A percentile compares a stretch with the other conserved stretches of the same genome.
phyloP scores from a whole-genome alignment of 345 rosid species.

The Bruguiera sexangula region DNA sequence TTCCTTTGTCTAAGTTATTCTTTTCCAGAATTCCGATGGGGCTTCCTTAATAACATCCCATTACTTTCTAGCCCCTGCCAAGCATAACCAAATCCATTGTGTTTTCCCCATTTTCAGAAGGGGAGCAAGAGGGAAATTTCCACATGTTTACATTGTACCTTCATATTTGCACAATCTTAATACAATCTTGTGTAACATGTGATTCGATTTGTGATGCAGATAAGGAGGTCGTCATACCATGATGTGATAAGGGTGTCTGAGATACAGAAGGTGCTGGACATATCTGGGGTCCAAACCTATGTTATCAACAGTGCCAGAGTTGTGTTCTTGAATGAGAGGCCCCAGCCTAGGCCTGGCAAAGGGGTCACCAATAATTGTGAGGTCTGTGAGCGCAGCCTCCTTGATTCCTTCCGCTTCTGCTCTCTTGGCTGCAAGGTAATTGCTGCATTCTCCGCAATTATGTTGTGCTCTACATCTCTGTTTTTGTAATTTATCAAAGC shows the following conservation, averaged over 20 bases:
- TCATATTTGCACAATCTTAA: not conserved
- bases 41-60: not conserved
- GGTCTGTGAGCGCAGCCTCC: slow-evolving; percentile 62
- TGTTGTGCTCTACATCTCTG: not conserved
- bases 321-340: slow-evolving; percentile 62
- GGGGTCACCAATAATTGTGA: slow-evolving; percentile 62
- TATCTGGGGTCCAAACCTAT: slow-evolving; percentile 59
- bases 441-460: not conserved
- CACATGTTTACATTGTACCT: not conserved
- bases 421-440: slow-evolving; percentile 69
- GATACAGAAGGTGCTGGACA: slow-evolving; percentile 57
- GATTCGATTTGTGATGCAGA: slow-evolving; percentile 30
- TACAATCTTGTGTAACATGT: not conserved
- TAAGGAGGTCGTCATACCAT: slow-evolving; percentile 72
- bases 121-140: not conserved
- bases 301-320: slow-evolving; percentile 66
- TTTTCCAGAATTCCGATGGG: not conserved
- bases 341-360: slow-evolving; percentile 66
- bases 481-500: not conserved
- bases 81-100: too few relatives aligned
- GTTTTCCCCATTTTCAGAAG: too few relatives aligned
- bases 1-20: too few relatives aligned
- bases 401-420: slow-evolving; percentile 62
- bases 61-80: too few relatives aligned
- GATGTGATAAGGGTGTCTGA: slow-evolving; percentile 68